phyloP scores from a whole-genome alignment of 2,329 filamentous ascomycete genomes.

The Ophiostoma himal-ulmi region DNA sequence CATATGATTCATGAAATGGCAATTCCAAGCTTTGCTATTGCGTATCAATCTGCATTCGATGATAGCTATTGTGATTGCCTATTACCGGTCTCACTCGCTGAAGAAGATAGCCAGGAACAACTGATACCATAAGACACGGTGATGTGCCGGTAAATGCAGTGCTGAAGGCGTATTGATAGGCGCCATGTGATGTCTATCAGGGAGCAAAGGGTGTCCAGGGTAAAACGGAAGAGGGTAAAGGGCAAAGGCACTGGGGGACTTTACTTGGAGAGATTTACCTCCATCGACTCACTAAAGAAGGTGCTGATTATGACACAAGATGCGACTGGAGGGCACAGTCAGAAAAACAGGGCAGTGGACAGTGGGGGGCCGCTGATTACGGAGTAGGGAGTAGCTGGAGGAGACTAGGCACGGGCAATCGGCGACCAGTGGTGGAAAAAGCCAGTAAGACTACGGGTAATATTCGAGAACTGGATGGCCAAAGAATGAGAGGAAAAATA shows the following conservation, averaged over 20 bases:
- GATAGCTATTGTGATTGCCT: neutral
- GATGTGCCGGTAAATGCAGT: neutral
- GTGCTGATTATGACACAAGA: constrained; percentile 1
- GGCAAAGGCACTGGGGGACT: neutral
- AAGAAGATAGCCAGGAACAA: constrained; percentile 6
- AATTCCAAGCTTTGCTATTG: neutral
- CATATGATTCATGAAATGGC: neutral
- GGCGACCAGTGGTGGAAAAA: neutral
- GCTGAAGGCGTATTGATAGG: neutral
- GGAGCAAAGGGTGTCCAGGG: neutral
- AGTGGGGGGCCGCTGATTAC: neutral
- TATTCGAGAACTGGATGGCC: neutral
- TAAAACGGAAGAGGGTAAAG: no score
- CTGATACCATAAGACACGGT: neutral
- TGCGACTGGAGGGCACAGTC: neutral
- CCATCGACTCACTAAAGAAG: neutral
- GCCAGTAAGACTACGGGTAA: neutral
- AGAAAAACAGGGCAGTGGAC: neutral
- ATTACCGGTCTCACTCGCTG: neutral
- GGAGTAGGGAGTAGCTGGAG: neutral
- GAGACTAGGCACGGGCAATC: neutral
- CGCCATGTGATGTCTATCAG: neutral
- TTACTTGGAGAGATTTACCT: neutral
- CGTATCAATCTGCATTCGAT: neutral
- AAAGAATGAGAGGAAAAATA: neutral